Conservation (phyloP, 2,329 filamentous ascomycete genomes). For the Monosporascus sp. region DNA sequence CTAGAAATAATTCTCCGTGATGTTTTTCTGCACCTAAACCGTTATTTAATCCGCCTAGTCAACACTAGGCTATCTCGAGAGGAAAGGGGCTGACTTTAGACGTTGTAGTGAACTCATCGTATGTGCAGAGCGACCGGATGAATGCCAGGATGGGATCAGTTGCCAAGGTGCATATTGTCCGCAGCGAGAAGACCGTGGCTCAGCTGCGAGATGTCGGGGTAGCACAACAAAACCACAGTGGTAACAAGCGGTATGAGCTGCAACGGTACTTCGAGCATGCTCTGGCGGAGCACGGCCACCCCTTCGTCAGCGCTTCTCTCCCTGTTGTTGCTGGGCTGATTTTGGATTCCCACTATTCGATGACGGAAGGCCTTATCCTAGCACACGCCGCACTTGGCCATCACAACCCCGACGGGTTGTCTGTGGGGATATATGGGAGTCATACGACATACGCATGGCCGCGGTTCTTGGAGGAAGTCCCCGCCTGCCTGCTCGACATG, state of each 20-base stretch:
- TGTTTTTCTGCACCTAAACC: too few relatives aligned
- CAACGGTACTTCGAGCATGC: constrained; percentile 27
- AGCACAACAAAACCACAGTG: constrained; percentile 57
- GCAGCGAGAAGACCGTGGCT: constrained; percentile 58
- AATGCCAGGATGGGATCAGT: constrained; percentile 49
- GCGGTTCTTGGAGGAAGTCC: constrained; percentile 61
- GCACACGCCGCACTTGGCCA: constrained; percentile 60
- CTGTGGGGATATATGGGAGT: constrained; percentile 66
- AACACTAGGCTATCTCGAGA: too few relatives aligned
- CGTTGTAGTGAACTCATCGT: not conserved
- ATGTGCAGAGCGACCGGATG: constrained; percentile 1
- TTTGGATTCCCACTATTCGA: constrained; percentile 64
- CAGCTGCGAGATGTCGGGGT: constrained; percentile 60
- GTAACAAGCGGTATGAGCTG: constrained; percentile 52
- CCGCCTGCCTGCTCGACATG: constrained; percentile 38
- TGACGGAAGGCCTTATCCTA: constrained; percentile 50
- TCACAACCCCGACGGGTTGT: constrained; percentile 47
- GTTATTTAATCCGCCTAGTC: too few relatives aligned
- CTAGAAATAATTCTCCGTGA: too few relatives aligned
- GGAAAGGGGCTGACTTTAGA: too few relatives aligned
- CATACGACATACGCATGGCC: constrained; percentile 67
- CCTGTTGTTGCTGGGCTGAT: constrained; percentile 67
- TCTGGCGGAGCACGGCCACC: constrained; percentile 40
- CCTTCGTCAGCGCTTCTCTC: constrained; percentile 31
- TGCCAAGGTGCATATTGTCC: constrained; percentile 66